Percentiles rank a stretch among this genome's conserved stretches.
Conservation (phyloP, 352 stramenopile genomes). For the Blastocystis sp. region DNA sequence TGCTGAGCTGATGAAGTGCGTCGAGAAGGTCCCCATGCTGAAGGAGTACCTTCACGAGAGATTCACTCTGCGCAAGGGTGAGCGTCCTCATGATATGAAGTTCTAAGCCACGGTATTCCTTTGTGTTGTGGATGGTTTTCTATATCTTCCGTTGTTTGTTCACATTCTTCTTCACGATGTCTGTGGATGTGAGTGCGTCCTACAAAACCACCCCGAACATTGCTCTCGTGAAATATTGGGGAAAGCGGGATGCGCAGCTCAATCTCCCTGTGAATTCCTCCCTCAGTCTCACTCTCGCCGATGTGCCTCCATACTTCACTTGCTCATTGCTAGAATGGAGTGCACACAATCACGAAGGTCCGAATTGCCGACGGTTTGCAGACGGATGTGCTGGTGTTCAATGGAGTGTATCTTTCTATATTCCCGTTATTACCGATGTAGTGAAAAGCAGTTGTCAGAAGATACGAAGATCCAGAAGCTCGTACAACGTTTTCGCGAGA, state of each 20-base stretch:
- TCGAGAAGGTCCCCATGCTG: constrained; percentile 85
- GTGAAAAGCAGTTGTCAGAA: constrained; percentile 75
- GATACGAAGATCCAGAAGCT: constrained; percentile 74
- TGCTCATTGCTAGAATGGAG: constrained; percentile 78
- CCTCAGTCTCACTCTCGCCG: constrained; percentile 90
- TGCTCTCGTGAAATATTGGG: constrained; percentile 97
- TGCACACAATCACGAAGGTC: constrained; percentile 90
- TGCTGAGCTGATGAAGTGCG: constrained; percentile 77
- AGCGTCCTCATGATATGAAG: constrained; percentile 68
- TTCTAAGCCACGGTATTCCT: constrained; percentile 63
- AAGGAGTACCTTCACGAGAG: constrained; percentile 87
- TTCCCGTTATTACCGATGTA: constrained; percentile 6
- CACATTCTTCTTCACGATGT: neutral
- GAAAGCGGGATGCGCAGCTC: constrained; percentile 83
- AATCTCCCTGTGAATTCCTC: constrained; percentile 95
- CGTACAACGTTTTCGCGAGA: constrained; percentile 76
- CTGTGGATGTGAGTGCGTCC: constrained; percentile 15
- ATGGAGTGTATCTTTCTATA: constrained; percentile 76
- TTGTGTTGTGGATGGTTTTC: constrained; percentile 70
- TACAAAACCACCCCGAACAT: constrained; percentile 83
- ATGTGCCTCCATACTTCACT: neutral
- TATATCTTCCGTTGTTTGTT: constrained; percentile 66
- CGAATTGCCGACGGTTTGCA: constrained; percentile 78
- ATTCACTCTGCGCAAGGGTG: constrained; percentile 40
- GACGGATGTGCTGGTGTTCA: constrained; percentile 90